Evolutionary conservation across 306 rosid species (phyloP), one percentile per base, ranked within the genome.

Genomic region (Medicago ruthenica): DNA sequence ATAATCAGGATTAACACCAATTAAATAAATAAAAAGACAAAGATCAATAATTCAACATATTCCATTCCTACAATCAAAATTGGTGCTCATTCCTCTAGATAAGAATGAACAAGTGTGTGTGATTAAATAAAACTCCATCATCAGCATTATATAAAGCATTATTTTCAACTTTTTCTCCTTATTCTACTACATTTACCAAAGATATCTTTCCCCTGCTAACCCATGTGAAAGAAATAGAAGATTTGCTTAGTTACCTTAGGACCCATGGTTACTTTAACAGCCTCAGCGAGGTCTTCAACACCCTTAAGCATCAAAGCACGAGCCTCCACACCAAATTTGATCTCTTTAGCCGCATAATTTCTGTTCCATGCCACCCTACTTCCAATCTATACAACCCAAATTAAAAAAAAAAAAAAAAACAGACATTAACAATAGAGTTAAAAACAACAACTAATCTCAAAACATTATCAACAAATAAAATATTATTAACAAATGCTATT

Each of bases 221-320:
- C 31, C 31, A 27, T 27, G 31, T 27, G 4, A 58, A 18, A 44
- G 4, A 62, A 54, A n/a, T 1, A 51, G 20, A 51, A 18, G 0
- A 73, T 67, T 21, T 3, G 36, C 12, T 60, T 6, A 37, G n/a
- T 53, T 40, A 94, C 98, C 96, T 95, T 95, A 31, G 97, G 98
- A 70, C 98, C 98, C 97, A 95, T 95, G 61, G 98, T 95, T 63
- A 95, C 96, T 87, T 85, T 90, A 62, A 92, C 98, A 10, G 98
- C 98, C 60, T 95, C 96, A 0, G 97, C 96, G 50, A 95, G 96
- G 45, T 95, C 98, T 80, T 90, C 97, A 15, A 95, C 95, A 74
- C 98, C 98, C 86, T 73, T 92, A 44, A 95, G 98, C 97, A 95
- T 94, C 54, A 90, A 75, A 74, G 95, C 92, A 20, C 97, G 93